Percentiles rank a stretch among this genome's conserved stretches.
Conservation (phyloP, 768 basidiomycete species). For the Amanita fuliginea region DNA sequence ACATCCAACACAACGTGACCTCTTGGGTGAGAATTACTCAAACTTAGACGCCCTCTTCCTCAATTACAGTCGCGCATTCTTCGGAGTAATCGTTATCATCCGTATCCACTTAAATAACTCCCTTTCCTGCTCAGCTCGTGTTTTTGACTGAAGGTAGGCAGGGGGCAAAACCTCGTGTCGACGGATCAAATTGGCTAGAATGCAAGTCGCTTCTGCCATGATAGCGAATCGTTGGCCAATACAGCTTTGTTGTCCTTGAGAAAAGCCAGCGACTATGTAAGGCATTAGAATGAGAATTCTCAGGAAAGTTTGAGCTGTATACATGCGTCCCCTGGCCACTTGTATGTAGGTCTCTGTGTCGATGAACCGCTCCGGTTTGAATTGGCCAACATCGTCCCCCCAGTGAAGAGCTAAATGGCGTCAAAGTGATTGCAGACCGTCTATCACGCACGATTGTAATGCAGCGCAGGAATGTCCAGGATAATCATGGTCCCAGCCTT, state of each 20-base stretch:
- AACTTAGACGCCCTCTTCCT: not conserved
- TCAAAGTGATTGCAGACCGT: not conserved
- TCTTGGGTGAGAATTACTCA: no score
- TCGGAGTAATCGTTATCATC: slow-evolving; percentile 23
- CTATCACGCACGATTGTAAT: slow-evolving; percentile 30
- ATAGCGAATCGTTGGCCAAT: slow-evolving; percentile 40
- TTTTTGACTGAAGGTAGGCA: slow-evolving; percentile 17
- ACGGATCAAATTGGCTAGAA: slow-evolving; percentile 33
- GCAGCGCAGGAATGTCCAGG: slow-evolving; percentile 30
- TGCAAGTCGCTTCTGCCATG: slow-evolving; percentile 27
- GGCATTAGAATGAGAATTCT: not conserved
- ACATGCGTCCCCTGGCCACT: slow-evolving; percentile 44
- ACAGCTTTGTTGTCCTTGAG: slow-evolving; percentile 31
- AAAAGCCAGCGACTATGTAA: slow-evolving; percentile 29
- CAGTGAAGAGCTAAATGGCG: slow-evolving; percentile 31
- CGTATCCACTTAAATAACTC: slow-evolving; percentile 25
- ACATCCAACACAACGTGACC: no score
- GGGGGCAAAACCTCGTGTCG: slow-evolving; percentile 30
- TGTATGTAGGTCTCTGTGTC: slow-evolving; percentile 36
- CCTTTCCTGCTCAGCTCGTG: slow-evolving; percentile 20
- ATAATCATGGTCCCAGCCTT: slow-evolving; percentile 26
- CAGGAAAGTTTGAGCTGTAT: slow-evolving; percentile 7
- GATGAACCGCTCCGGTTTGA: slow-evolving; percentile 40
- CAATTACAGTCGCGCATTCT: slow-evolving; percentile 15
- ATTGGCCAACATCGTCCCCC: slow-evolving; percentile 32